Percentiles rank a stretch among this genome's conserved stretches.
Evolutionary conservation across 805 yeast species (phyloP).

Genomic region (Isabelozyma rhagii): DNA sequence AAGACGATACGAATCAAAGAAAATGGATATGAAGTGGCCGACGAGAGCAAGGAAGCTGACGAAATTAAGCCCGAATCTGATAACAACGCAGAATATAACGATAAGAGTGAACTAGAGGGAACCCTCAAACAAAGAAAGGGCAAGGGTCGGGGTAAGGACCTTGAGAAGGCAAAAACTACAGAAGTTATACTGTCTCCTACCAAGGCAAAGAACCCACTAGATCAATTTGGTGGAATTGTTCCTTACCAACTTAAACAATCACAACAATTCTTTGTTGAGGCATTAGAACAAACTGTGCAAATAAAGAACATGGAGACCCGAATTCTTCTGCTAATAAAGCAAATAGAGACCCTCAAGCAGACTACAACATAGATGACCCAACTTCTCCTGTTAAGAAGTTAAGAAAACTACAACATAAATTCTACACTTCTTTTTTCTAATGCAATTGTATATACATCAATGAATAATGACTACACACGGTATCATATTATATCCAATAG

Average conservation of each 20-base stretch:
- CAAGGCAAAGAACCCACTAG: constrained; percentile 27
- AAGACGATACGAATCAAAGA: constrained; percentile 10
- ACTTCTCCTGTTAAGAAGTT: constrained; percentile 13
- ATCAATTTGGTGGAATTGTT: constrained; percentile 49
- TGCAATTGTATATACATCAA: background rate
- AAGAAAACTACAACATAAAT: background rate
- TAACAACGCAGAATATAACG: background rate
- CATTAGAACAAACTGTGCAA: constrained; percentile 21
- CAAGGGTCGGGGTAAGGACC: background rate
- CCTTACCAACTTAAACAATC: constrained; percentile 39
- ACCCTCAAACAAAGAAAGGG: constrained; percentile 1
- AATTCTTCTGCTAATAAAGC: constrained; percentile 14
- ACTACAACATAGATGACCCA: constrained; percentile 4
- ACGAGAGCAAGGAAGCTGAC: constrained; percentile 2
- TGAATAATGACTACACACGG: background rate
- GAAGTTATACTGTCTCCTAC: background rate
- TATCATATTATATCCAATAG: background rate
- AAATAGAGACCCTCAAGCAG: constrained; percentile 10
- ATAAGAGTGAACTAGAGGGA: background rate
- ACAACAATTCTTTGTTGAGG: constrained; percentile 33
- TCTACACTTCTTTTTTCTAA: too few relatives aligned
- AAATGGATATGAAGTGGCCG: constrained; percentile 7
- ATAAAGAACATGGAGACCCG: constrained; percentile 16
- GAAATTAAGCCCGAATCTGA: background rate
- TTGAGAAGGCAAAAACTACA: background rate